Base-by-base conservation (phyloP, 345 rosid genomes). In the Sonneratia alba region DNA sequence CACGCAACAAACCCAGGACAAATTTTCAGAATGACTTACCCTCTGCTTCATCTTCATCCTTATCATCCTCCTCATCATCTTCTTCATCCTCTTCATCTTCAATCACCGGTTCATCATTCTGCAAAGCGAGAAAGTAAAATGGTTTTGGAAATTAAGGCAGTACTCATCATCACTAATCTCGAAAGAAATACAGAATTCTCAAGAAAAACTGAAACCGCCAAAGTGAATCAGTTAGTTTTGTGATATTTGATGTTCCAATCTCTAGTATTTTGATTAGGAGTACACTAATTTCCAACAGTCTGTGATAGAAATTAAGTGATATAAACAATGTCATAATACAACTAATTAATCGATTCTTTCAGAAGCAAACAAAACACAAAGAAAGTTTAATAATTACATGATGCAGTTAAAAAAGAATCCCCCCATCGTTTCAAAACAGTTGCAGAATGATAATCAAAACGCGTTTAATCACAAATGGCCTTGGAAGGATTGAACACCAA, bases 61-160 rank as follows among this genome's bases (percentile, higher is more conserved):
- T 78, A 22, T 88, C 93, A 0, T 90, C 91, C n/a, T 53, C 90
- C 15, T 88, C 89, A 0, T 89, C 95, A 1, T 86, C 90, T 0
- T 90, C 92, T 0, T 87, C 95, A 21, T 83, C 86, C 14, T 90
- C 93, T n/a, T 83, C 89, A 49, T 89, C 93, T 78, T 88, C 91
- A 43, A 90, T 76, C 68, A 83, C 81, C 64, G 95, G 91, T 74
- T 82, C 80, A 66, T 89, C 95, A 47, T 83, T 75, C 92, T 88
- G 59, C 53, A 72, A 73, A 47, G 49, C 62, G 56, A 56, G n/a
- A 36, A 6, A 9, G 3, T 11, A 61, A n/a, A 61, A 22, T 5
- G 7, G 24, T 19, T 24, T 22, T 2, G 24, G 22, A 7, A 62
- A 62, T 12, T 37, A 59, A 40, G 14, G 11, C 22, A n/a, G 15